Evolutionary conservation across 768 basidiomycete genomes (phyloP).

Genomic region (Coprinopsis marcescibilis): DNA sequence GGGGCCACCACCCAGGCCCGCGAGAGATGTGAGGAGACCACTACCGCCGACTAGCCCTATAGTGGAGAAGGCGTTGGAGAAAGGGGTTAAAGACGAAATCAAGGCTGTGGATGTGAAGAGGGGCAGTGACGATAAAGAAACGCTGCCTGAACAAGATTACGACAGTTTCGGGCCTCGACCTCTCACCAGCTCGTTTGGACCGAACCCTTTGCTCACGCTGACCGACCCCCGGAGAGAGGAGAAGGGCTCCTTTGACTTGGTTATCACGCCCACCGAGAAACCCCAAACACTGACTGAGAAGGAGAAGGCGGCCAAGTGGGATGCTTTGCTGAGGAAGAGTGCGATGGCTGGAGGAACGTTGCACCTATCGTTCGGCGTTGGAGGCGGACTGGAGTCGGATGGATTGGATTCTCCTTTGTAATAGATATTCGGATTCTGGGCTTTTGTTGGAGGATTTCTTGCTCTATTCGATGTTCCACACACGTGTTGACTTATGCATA

Average conservation of each 20-base stretch:
- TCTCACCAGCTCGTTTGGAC: conserved; percentile 1
- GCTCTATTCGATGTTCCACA: too few species aligned
- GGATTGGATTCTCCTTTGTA: not conserved
- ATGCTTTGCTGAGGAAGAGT: conserved; percentile 60
- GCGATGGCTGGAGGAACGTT: conserved; percentile 70
- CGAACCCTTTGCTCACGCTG: not conserved
- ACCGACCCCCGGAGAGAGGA: too few species aligned
- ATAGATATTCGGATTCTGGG: not conserved
- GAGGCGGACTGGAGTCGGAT: not conserved
- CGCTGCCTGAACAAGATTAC: not conserved
- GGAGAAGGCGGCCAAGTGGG: conserved; percentile 71
- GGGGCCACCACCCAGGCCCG: conserved; percentile 27
- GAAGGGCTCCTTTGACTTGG: conserved; percentile 7
- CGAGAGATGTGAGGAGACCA: conserved; percentile 21
- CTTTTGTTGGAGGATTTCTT: too few species aligned
- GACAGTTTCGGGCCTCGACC: not conserved
- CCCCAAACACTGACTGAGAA: conserved; percentile 47
- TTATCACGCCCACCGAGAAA: conserved; percentile 25
- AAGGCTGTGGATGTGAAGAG: not conserved
- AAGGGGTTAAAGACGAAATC: not conserved
- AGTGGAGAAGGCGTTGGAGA: not conserved
- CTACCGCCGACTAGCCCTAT: conserved; percentile 5
- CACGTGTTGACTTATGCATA: too few species aligned
- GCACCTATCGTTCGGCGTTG: conserved; percentile 32
- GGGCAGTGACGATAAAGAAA: not conserved